A percentile compares a stretch with the other conserved stretches of the same genome.
Conservation (phyloP, 2,329 filamentous ascomycete genomes). For the Trichoderma endophyticum region DNA sequence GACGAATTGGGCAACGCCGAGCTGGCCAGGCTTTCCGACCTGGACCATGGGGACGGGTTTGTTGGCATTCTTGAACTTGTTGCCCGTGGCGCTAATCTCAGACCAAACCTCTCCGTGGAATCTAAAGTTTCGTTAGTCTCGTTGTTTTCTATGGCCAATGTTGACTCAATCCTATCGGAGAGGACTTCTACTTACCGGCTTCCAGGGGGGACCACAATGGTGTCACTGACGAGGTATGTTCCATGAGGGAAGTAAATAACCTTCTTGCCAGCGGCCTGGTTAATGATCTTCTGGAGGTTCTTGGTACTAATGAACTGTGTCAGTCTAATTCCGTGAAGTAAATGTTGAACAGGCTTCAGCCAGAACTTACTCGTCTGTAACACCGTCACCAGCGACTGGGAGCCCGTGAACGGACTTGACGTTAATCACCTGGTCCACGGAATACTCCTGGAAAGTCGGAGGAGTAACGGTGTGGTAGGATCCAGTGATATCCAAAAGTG, state of each 20-base stretch:
- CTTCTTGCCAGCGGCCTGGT: conserved; percentile 30
- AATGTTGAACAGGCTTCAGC: too few relatives aligned
- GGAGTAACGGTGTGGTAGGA: conserved; percentile 16
- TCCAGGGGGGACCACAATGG: conserved; percentile 41
- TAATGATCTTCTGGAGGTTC: conserved; percentile 22
- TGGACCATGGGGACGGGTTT: conserved; percentile 45
- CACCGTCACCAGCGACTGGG: conserved; percentile 42
- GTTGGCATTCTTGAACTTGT: conserved; percentile 41
- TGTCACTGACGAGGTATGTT: conserved; percentile 51
- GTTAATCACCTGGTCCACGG: conserved; percentile 41
- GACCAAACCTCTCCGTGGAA: conserved; percentile 23
- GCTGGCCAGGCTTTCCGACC: conserved; percentile 47
- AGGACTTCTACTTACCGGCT: conserved; percentile 1
- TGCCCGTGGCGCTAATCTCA: conserved; percentile 41
- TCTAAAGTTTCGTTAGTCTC: neutral
- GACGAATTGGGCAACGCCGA: conserved; percentile 45
- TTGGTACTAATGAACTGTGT: conserved; percentile 14
- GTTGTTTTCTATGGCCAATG: neutral
- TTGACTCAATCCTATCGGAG: neutral
- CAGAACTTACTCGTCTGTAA: conserved; percentile 33
- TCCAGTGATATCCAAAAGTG: conserved; percentile 18
- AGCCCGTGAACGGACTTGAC: conserved; percentile 41
- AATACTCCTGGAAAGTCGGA: conserved; percentile 38
- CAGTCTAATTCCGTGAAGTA: neutral
- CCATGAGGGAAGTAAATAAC: conserved; percentile 44